Evolutionary conservation across 768 basidiomycete species (phyloP), one percentile per base, ranked within the genome.

Genomic region (Leccinellum luteum): DNA sequence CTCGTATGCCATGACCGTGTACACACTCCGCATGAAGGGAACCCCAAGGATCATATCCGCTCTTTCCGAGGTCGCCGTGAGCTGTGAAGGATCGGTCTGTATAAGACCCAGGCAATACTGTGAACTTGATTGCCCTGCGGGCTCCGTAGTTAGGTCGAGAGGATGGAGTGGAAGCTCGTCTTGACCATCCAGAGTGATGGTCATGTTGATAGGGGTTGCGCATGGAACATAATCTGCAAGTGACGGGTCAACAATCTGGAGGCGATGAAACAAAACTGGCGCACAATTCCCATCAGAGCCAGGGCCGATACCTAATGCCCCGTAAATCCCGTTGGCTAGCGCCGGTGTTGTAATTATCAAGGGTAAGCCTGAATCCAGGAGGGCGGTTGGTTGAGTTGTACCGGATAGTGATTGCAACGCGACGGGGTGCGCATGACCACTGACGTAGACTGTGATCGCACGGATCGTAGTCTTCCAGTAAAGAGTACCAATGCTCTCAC

Each of bases 11-110:
- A 91, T 81, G 60, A 93, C 89, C 13, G 83, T 86, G 66, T 93
- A 92, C 4, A 83, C 79, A 64, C 85, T 91, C 12, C 88, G 79
- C 64, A 92, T 73, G 67, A 92, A 92, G 0, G 90, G 85, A 0
- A 90, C 86, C 41, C 89, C 90, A 38, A 92, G 83, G 56, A 92
- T 77, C 74, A 92, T 85, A 69, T 92, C 90, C 1, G 81, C 85
- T 17, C 83, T 73, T 14, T 59, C 63, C 4, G 74, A 69, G 15
- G 62, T 56, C 0, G 76, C 61, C 3, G 64, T 66, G 47, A 89
- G 77, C 14, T 71, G 62, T 10, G 70, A 58, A 43, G 81, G 78
- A 15, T 77, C 79, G 25, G 82, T 67, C 64, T 91, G 89, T 61
- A 92, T 87, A 48, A 89, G 72, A 17, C 90, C 90, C 1, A 81